A percentile compares a stretch with the other conserved stretches of the same genome.
phyloP scores from a whole-genome alignment of 805 yeast genomes.

The Metschnikowia kofuensis region DNA sequence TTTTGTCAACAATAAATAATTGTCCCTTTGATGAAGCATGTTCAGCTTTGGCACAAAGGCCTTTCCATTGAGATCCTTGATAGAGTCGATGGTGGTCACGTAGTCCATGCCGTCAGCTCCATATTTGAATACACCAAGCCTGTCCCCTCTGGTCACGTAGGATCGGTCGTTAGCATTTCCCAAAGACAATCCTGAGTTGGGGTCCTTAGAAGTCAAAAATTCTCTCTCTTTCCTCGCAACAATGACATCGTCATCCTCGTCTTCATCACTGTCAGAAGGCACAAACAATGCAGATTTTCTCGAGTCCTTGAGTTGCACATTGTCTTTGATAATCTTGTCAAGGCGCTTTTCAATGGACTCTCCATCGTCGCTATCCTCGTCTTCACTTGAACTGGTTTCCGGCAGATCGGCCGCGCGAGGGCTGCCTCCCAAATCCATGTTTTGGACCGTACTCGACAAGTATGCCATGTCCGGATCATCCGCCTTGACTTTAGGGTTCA shows the following conservation, averaged over 20 bases:
- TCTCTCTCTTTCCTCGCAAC: slow-evolving; percentile 17
- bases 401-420: slow-evolving; percentile 45
- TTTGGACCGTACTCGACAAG: slow-evolving; percentile 5
- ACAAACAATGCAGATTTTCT: slow-evolving; percentile 6
- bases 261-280: slow-evolving; percentile 17
- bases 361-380: background rate
- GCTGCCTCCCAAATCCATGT: slow-evolving; percentile 46
- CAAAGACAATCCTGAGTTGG: slow-evolving; percentile 64
- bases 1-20: slow-evolving; percentile 63
- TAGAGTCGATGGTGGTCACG: slow-evolving; percentile 62
- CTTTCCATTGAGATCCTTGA: slow-evolving; percentile 51
- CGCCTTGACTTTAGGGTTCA: slow-evolving; percentile 3
- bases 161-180: slow-evolving; percentile 71
- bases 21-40: slow-evolving; percentile 77
- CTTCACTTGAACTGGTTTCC: slow-evolving; percentile 29
- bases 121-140: slow-evolving; percentile 65
- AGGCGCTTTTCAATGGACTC: slow-evolving; percentile 22
- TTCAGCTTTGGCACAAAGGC: slow-evolving; percentile 54
- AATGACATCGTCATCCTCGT: slow-evolving; percentile 35
- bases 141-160: slow-evolving; percentile 75
- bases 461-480: slow-evolving; percentile 5
- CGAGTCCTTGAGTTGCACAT: slow-evolving; percentile 4
- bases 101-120: slow-evolving; percentile 53
- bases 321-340: slow-evolving; percentile 11
- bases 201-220: slow-evolving; percentile 25